Conservation (phyloP, 768 basidiomycete genomes). For the Tulasnella sp. region DNA sequence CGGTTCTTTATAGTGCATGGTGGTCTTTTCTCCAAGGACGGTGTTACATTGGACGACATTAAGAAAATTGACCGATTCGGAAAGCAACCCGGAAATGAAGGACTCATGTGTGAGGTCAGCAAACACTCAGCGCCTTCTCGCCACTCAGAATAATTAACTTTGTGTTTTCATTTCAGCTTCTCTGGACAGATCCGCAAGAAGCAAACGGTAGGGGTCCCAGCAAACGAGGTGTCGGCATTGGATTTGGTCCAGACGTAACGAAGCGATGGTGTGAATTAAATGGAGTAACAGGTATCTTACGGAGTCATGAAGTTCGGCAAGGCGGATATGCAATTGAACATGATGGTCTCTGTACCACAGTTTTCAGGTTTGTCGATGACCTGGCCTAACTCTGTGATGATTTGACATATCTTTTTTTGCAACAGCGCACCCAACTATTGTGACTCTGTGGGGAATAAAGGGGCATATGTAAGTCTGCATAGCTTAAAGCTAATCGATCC, state of each 20-base stretch:
- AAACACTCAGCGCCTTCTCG: not conserved
- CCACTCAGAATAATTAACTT: not conserved
- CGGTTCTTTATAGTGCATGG: slow-evolving; percentile 95
- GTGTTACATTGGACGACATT: slow-evolving; percentile 87
- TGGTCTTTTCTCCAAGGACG: slow-evolving; percentile 89
- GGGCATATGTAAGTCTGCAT: slow-evolving; percentile 57
- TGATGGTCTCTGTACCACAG: slow-evolving; percentile 86
- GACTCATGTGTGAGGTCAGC: slow-evolving; percentile 72
- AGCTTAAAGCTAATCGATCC: slow-evolving; percentile 2
- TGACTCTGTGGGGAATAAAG: slow-evolving; percentile 84
- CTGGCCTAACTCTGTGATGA: not conserved
- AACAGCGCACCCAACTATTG: slow-evolving; percentile 91
- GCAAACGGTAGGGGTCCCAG: slow-evolving; percentile 82
- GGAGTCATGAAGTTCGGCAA: slow-evolving; percentile 95
- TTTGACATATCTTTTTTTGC: not conserved
- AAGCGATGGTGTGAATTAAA: slow-evolving; percentile 79
- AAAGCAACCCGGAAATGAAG: slow-evolving; percentile 84
- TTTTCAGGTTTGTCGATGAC: slow-evolving; percentile 22
- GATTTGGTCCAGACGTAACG: slow-evolving; percentile 82
- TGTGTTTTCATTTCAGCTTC: slow-evolving; percentile 39
- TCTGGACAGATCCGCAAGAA: slow-evolving; percentile 96
- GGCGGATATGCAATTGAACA: slow-evolving; percentile 93
- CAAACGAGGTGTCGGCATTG: slow-evolving; percentile 92
- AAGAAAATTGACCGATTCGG: slow-evolving; percentile 78
- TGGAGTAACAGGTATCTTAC: slow-evolving; percentile 74